These are phyloP conservation scores for Alternaria incomplexa DNA, from an alignment of 2,329 filamentous ascomycete genomes.

Conservation along the genomic window DNA sequence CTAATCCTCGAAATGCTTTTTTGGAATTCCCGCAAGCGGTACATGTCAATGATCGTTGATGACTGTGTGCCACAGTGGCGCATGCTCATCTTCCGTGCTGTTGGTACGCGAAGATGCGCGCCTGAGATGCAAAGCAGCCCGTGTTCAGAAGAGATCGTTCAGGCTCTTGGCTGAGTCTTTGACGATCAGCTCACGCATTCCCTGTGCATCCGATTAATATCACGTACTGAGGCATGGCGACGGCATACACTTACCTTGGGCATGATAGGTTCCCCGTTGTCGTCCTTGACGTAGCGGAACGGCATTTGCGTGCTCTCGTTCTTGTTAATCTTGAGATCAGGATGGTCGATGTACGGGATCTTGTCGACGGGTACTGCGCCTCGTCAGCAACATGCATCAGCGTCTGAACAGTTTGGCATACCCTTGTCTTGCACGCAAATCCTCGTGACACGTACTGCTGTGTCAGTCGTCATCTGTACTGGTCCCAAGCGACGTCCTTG, in stretches of 20 bases:
- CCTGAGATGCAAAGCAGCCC: not conserved
- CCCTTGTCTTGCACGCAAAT: conserved; percentile 85
- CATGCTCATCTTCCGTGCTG: conserved; percentile 20
- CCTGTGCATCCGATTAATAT: conserved; percentile 59
- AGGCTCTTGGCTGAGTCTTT: conserved; percentile 93
- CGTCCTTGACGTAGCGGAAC: conserved; percentile 87
- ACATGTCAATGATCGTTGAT: conserved; percentile 29
- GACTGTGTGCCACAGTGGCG: conserved; percentile 49
- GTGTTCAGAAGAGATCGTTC: conserved; percentile 74
- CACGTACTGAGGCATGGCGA: conserved; percentile 15
- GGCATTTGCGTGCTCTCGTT: conserved; percentile 98
- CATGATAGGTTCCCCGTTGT: conserved; percentile 83
- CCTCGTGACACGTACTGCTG: conserved; percentile 90
- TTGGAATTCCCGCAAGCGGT: conserved; percentile 26
- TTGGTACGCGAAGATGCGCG: not conserved
- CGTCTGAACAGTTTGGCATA: conserved; percentile 52
- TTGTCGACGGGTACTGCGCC: conserved; percentile 73
- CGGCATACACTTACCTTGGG: conserved; percentile 69
- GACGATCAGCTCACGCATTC: conserved; percentile 92
- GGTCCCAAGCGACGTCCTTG: conserved; percentile 84
- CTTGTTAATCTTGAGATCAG: conserved; percentile 86
- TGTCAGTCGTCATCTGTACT: conserved; percentile 98
- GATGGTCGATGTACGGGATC: conserved; percentile 84
- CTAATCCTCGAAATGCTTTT: conserved; percentile 10
- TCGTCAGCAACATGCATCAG: conserved; percentile 21